Evolutionary conservation across 352 stramenopile genomes (phyloP), one percentile per base, ranked within the genome.

Genomic region (Phytophthora fragariaefolia): DNA sequence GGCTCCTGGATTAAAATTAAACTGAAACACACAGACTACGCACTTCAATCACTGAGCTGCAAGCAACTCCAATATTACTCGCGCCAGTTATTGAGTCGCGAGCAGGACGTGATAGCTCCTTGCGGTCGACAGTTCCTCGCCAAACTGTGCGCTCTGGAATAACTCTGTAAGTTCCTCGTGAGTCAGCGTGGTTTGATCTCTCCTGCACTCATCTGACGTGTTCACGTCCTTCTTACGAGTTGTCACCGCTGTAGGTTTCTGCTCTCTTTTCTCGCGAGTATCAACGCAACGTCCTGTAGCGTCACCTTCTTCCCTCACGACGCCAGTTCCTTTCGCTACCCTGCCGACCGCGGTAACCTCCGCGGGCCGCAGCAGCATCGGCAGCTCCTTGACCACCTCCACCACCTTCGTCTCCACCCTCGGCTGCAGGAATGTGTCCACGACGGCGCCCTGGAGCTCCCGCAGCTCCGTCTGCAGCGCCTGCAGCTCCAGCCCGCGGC

Each of bases 401-500:
- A 66, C 47, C 9, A 57, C 23, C 53, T 69, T 69, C 17, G 59
- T 40, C 12, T 28, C 59, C 28, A 60, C 50, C 38, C n/a, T 36
- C 22, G 66, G 57, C n/a, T 66, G 70, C 17, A 74, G n/a, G 28
- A 71, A 74, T 23, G 56, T 59, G 20, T 83, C 59, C 7, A 83
- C 30, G 3, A 85, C 72, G 4, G 52, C 66, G 28, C 56, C 59
- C 43, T 82, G 83, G 4, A 85, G 55, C 20, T 77, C 58, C 38
- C 81, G 34, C 17, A 85, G 61, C 38, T 82, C 73, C 2, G 22
- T 61, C 43, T 82, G 70, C 24, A 85, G 54, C 7, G 47, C 24
- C 45, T 79, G 64, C 0, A 85, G 50, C 51, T 85, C 72, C n/a
- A 65, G 26, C 23, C 69, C 59, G 24, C 57, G 56, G 24, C 51